These are phyloP conservation scores for Linaria vulgaris DNA, from an alignment of 257 asterid species.

Conservation along the genomic window DNA sequence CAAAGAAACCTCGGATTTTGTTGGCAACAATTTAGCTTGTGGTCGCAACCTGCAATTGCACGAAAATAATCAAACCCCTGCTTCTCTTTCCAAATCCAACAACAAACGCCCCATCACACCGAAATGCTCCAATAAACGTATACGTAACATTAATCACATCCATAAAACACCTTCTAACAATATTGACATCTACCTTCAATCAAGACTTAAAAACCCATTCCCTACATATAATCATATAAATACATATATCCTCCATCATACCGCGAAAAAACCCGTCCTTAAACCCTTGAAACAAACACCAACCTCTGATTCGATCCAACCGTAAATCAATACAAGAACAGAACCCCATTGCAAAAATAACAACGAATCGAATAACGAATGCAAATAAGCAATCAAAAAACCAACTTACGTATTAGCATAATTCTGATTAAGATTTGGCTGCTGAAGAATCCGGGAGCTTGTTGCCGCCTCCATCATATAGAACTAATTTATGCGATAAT, in stretches of 20 bases:
- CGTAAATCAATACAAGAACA: not conserved
- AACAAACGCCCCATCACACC: not conserved
- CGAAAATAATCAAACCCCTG: slow-evolving; percentile 1
- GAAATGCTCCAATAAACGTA: not conserved
- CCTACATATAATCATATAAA: no score
- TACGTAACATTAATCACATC: no score
- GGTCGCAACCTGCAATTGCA: slow-evolving; percentile 45
- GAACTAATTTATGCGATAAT: no score
- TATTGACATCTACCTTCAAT: no score
- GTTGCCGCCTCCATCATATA: slow-evolving; percentile 58
- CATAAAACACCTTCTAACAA: no score
- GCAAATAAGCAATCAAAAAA: slow-evolving; percentile 1
- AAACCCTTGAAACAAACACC: not conserved
- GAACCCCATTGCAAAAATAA: not conserved
- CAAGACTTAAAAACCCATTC: no score
- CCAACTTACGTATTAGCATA: slow-evolving; percentile 44
- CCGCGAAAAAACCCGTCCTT: no score
- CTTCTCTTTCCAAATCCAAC: not conserved
- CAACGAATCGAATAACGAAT: slow-evolving; percentile 1
- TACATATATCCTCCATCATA: no score
- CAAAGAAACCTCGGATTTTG: slow-evolving; percentile 21
- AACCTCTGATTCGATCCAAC: not conserved
- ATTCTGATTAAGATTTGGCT: slow-evolving; percentile 29
- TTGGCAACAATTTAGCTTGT: slow-evolving; percentile 29
- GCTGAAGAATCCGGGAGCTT: slow-evolving; percentile 44